These are phyloP conservation scores for Melanopsichium pennsylvanicum DNA, from an alignment of 1,284 basidiomycete genomes.

Conservation along the genomic window DNA sequence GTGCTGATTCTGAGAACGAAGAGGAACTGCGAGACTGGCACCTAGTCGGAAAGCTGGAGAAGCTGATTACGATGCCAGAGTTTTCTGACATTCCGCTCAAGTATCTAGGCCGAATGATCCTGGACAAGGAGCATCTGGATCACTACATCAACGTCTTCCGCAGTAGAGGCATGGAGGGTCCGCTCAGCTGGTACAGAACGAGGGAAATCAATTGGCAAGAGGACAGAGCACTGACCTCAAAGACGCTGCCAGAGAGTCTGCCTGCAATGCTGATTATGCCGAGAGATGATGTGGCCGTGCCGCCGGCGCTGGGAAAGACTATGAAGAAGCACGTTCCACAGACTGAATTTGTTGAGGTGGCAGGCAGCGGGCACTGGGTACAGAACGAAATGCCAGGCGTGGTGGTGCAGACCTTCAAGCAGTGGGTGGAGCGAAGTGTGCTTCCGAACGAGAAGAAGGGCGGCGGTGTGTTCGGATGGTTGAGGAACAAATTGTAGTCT, in stretches of 20 bases:
- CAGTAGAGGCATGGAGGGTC: conserved; percentile 54
- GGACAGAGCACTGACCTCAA: conserved; percentile 27
- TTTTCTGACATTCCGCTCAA: conserved; percentile 38
- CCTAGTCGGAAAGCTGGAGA: conserved; percentile 46
- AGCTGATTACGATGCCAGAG: conserved; percentile 42
- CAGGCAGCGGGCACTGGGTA: conserved; percentile 39
- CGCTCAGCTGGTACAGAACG: conserved; percentile 57
- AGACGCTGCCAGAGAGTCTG: conserved; percentile 35
- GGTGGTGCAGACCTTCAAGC: conserved; percentile 32
- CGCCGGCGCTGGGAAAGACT: conserved; percentile 29
- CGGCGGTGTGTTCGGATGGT: conserved; percentile 26
- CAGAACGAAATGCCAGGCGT: conserved; percentile 47
- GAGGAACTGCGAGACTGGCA: conserved; percentile 44
- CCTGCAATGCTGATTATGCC: conserved; percentile 45
- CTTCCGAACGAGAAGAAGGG: conserved; percentile 40
- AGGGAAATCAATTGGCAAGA: conserved; percentile 51
- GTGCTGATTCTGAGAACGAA: conserved; percentile 28
- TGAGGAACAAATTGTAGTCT: conserved; percentile 31
- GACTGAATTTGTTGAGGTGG: conserved; percentile 32
- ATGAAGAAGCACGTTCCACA: conserved; percentile 48
- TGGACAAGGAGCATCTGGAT: conserved; percentile 34
- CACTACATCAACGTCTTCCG: conserved; percentile 34
- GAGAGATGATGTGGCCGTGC: conserved; percentile 45
- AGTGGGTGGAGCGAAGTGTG: conserved; percentile 42
- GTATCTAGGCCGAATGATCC: conserved; percentile 23